Evolutionary conservation across 169 alveolate species (phyloP).

Genomic region (Theileria luwenshuni): DNA sequence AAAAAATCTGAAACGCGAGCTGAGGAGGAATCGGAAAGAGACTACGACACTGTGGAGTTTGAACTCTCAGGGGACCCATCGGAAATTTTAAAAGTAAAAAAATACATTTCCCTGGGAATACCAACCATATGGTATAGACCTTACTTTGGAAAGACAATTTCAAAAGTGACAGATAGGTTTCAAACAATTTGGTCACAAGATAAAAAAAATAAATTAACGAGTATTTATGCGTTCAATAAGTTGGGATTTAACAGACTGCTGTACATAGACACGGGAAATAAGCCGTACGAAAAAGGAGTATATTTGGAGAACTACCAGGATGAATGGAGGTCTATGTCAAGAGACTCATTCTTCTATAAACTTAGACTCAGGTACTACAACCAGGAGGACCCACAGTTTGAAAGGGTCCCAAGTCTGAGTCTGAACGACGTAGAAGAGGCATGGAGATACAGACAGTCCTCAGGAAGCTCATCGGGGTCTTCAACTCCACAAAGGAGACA

Average conservation of each 20-base stretch:
- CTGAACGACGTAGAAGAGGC: no score
- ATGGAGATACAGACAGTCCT: no score
- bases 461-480: no score
- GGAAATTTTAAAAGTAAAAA: background rate
- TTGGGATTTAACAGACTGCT: background rate
- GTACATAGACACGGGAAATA: background rate
- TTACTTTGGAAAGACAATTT: background rate
- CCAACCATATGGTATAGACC: background rate
- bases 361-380: background rate
- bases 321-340: background rate
- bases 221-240: background rate
- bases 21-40: background rate
- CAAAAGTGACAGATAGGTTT: background rate
- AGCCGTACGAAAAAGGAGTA: background rate
- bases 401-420: background rate
- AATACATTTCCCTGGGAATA: background rate
- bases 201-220: background rate
- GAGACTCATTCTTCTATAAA: background rate
- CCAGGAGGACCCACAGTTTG: constrained; percentile 1
- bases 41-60: background rate
- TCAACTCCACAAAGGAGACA: no score
- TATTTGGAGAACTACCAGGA: no score
- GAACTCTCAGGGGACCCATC: background rate
- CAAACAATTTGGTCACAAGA: constrained; percentile 3
- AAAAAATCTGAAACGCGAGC: background rate